These are phyloP conservation scores for Phialophora tarda DNA, from an alignment of 2,329 filamentous ascomycete species.

Conservation along the genomic window DNA sequence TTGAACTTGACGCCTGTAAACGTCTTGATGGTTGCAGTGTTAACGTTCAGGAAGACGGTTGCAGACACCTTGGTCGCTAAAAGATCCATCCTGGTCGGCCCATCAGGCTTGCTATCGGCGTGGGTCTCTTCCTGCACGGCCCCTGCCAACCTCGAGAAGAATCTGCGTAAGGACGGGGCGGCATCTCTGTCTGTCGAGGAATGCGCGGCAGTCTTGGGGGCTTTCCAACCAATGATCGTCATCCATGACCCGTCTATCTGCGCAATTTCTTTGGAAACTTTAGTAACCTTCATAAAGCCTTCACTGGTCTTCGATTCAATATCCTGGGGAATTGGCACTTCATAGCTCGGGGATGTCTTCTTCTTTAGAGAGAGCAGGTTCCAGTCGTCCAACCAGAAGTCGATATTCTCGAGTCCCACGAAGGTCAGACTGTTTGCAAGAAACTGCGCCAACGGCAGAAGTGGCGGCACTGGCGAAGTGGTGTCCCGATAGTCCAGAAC, in stretches of 20 bases:
- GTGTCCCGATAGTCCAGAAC: constrained; percentile 91
- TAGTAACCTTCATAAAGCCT: constrained; percentile 81
- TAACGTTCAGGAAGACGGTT: constrained; percentile 87
- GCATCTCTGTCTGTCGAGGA: constrained; percentile 50
- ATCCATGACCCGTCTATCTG: constrained; percentile 93
- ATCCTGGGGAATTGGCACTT: constrained; percentile 75
- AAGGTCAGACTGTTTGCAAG: constrained; percentile 94
- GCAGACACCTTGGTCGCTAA: constrained; percentile 66
- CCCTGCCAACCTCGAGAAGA: constrained; percentile 78
- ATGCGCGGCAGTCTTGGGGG: constrained; percentile 52
- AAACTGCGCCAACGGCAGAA: constrained; percentile 88
- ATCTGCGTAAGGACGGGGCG: constrained; percentile 71
- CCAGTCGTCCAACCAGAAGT: constrained; percentile 89
- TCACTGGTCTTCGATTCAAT: constrained; percentile 83
- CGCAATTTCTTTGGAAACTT: constrained; percentile 82
- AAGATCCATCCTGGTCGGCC: constrained; percentile 65
- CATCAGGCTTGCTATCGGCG: constrained; percentile 52
- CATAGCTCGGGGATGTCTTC: constrained; percentile 78
- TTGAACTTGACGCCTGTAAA: constrained; percentile 75
- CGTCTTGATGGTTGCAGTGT: constrained; percentile 80
- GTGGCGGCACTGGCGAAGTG: constrained; percentile 82
- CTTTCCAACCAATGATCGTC: constrained; percentile 84
- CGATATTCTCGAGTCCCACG: constrained; percentile 83
- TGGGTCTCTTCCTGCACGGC: constrained; percentile 39
- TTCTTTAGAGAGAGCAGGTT: constrained; percentile 79